Conservation (phyloP, 352 stramenopile species). For the Phytophthora kernoviae region DNA sequence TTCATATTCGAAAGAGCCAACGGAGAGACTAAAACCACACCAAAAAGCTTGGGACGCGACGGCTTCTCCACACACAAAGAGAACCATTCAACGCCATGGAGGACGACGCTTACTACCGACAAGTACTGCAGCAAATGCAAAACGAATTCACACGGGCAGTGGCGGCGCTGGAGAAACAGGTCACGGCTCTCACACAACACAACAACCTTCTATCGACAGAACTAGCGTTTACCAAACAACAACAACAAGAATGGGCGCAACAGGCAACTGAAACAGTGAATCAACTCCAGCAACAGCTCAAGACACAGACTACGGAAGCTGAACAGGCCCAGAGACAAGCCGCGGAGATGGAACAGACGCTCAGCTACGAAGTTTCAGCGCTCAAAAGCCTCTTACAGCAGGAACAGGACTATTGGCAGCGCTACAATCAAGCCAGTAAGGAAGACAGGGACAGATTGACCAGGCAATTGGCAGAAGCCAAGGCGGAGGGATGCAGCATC, state of each 20-base stretch:
- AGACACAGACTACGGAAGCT: slow-evolving; percentile 19
- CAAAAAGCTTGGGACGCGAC: slow-evolving; percentile 18
- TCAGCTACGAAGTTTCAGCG: slow-evolving; percentile 35
- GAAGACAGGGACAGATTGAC: slow-evolving; percentile 40
- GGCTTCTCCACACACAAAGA: background rate
- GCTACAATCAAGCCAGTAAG: slow-evolving; percentile 25
- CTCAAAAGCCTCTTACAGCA: slow-evolving; percentile 51
- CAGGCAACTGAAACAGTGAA: slow-evolving; percentile 15
- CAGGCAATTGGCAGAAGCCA: slow-evolving; percentile 34
- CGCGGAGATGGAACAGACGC: slow-evolving; percentile 28
- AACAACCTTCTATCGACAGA: slow-evolving; percentile 50
- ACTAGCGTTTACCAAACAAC: slow-evolving; percentile 18
- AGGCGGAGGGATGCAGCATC: slow-evolving; percentile 33
- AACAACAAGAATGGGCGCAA: slow-evolving; percentile 12
- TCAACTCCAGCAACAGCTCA: slow-evolving; percentile 28
- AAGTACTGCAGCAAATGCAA: slow-evolving; percentile 64
- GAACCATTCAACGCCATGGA: too few species aligned
- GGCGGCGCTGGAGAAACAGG: slow-evolving; percentile 61
- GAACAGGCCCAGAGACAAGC: slow-evolving; percentile 12
- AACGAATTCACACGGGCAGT: slow-evolving; percentile 60
- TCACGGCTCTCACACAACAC: slow-evolving; percentile 47
- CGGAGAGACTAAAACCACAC: background rate
- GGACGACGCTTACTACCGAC: slow-evolving; percentile 49
- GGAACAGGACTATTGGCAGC: slow-evolving; percentile 54
- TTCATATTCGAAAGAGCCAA: slow-evolving; percentile 1